Conservation (phyloP, 2,329 filamentous ascomycete genomes). For the Talaromyces sp. region DNA sequence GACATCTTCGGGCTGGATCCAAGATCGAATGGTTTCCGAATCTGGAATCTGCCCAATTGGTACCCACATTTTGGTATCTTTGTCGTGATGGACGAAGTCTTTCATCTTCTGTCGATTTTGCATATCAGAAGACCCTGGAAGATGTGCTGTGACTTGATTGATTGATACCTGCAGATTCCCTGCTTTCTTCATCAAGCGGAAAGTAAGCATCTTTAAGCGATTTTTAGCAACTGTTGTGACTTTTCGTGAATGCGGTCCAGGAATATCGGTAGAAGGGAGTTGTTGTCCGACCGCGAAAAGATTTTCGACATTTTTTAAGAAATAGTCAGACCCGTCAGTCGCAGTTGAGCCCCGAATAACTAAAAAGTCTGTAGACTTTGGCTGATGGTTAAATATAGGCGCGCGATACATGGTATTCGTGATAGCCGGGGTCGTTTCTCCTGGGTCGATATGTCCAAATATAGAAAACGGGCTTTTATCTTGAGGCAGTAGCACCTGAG, state of each 20-base stretch:
- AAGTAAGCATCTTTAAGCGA: slow-evolving; percentile 92
- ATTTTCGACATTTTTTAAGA: slow-evolving; percentile 84
- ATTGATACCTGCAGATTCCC: slow-evolving; percentile 67
- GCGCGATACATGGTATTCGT: slow-evolving; percentile 96
- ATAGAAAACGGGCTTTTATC: slow-evolving; percentile 95
- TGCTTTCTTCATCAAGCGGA: slow-evolving; percentile 78
- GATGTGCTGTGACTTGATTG: slow-evolving; percentile 84
- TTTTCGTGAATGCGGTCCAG: slow-evolving; percentile 87
- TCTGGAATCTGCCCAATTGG: slow-evolving; percentile 76
- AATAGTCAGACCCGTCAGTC: slow-evolving; percentile 73
- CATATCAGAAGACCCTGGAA: slow-evolving; percentile 88
- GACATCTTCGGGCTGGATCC: slow-evolving; percentile 94
- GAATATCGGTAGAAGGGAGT: slow-evolving; percentile 87
- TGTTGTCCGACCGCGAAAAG: slow-evolving; percentile 89
- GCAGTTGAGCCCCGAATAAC: slow-evolving; percentile 79
- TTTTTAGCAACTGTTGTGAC: slow-evolving; percentile 98
- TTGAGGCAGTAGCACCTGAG: slow-evolving; percentile 80
- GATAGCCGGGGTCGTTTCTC: slow-evolving; percentile 83
- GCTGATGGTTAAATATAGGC: slow-evolving; percentile 82
- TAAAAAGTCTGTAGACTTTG: slow-evolving; percentile 78
- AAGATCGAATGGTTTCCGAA: slow-evolving; percentile 72
- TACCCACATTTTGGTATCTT: slow-evolving; percentile 83
- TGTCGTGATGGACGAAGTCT: slow-evolving; percentile 89
- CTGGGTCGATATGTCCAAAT: slow-evolving; percentile 88
- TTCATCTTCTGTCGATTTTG: slow-evolving; percentile 97